These are phyloP conservation scores for Aspergillus piperis DNA, from an alignment of 2,329 filamentous ascomycete species.

Conservation along the genomic window DNA sequence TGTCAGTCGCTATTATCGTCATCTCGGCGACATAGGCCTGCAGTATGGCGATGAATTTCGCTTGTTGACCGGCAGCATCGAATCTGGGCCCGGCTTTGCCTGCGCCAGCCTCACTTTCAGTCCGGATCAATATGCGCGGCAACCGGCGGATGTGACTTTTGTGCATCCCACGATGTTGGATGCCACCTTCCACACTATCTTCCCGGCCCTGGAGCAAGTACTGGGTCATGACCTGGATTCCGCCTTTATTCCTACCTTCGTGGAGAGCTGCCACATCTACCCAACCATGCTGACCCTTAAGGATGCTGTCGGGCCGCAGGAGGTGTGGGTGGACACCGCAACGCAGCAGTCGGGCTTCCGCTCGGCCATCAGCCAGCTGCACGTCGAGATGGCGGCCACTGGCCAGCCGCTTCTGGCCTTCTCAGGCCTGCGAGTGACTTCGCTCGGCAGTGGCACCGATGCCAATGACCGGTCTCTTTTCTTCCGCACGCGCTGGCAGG, in stretches of 20 bases:
- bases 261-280: not conserved
- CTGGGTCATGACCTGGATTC: not conserved
- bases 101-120: not conserved
- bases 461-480: not conserved
- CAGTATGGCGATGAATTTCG: slow-evolving; percentile 2
- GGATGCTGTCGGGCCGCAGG: not conserved
- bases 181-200: slow-evolving; percentile 2
- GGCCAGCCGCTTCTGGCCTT: not conserved
- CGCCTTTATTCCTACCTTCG: not conserved
- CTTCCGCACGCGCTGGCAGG: not conserved
- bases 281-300: not conserved
- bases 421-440: not conserved
- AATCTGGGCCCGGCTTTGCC: not conserved
- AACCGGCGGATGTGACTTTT: not conserved
- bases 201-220: not conserved
- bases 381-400: not conserved
- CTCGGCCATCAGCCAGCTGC: not conserved
- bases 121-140: not conserved
- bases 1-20: slow-evolving; percentile 1
- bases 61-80: not conserved
- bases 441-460: not conserved
- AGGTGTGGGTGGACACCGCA: not conserved
- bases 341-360: not conserved
- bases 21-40: not conserved
- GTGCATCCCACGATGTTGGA: slow-evolving; percentile 3